Conservation (phyloP, 169 alveolate genomes). For the Eimeria sp. region DNA sequence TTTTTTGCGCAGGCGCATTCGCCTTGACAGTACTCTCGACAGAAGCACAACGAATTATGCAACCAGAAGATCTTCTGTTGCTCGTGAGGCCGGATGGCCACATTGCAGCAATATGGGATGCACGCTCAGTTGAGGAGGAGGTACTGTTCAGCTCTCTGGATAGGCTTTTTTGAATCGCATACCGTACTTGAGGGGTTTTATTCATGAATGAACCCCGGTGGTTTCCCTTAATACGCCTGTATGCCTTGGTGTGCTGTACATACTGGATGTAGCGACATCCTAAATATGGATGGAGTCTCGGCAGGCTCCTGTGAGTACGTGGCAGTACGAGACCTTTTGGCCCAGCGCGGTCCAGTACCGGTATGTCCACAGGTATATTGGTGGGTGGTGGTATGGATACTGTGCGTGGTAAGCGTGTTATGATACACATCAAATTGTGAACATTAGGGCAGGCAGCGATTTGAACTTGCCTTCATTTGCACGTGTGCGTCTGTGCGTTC, state of each 20-base stretch:
- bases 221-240: neutral
- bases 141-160: neutral
- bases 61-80: slow-evolving; percentile 37
- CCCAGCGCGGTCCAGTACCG: neutral
- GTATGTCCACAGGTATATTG: neutral
- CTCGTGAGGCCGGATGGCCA: slow-evolving; percentile 82
- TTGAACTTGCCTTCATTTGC: neutral
- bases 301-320: neutral
- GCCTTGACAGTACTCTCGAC: slow-evolving; percentile 40
- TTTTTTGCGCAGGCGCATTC: neutral
- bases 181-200: neutral
- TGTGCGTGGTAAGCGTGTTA: neutral
- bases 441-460: neutral
- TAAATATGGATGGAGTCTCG: neutral
- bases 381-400: neutral
- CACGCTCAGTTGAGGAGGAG: slow-evolving; percentile 10
- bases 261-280: neutral
- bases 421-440: neutral
- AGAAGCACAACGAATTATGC: neutral
- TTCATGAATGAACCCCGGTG: neutral
- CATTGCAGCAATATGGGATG: slow-evolving; percentile 37
- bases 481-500: neutral
- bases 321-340: neutral
- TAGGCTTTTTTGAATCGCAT: neutral
- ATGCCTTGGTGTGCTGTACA: neutral